Evolutionary conservation across 176 grass and related monocot species (phyloP).

Genomic region (Metroxylon sagu): DNA sequence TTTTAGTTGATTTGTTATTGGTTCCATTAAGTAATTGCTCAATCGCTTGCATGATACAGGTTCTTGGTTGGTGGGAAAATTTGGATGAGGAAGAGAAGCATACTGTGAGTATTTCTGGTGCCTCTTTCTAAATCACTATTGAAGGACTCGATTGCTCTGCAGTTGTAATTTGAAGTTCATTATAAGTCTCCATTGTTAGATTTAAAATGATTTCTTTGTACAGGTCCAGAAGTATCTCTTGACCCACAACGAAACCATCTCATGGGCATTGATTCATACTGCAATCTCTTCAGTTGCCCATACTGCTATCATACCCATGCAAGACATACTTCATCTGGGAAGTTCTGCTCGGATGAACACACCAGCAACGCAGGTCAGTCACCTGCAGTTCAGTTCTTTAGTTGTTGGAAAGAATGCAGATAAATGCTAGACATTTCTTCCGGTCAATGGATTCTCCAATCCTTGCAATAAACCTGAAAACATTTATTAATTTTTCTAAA

Average conservation of each 20-base stretch:
- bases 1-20: too few species aligned
- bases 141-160: too few species aligned
- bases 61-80: slow-evolving; percentile 73
- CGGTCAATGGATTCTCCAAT: too few species aligned
- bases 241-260: slow-evolving; percentile 29
- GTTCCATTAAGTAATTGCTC: not conserved
- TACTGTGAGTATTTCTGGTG: slow-evolving; percentile 32
- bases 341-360: slow-evolving; percentile 85
- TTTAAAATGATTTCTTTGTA: slow-evolving; percentile 9
- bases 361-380: slow-evolving; percentile 69
- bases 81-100: slow-evolving; percentile 59
- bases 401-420: too few species aligned
- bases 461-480: too few species aligned
- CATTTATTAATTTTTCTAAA: too few species aligned
- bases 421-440: too few species aligned
- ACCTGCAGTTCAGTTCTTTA: not conserved
- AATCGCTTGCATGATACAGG: slow-evolving; percentile 23
- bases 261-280: slow-evolving; percentile 50
- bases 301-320: slow-evolving; percentile 67
- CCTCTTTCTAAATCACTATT: too few species aligned
- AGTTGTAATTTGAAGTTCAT: too few species aligned
- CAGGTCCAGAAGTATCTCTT: slow-evolving; percentile 68
- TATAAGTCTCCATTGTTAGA: too few species aligned
- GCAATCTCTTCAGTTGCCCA: slow-evolving; percentile 70
- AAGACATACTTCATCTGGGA: slow-evolving; percentile 68